These are phyloP conservation scores for Flammula alnicola DNA, from an alignment of 1,284 basidiomycete genomes.

Conservation along the genomic window DNA sequence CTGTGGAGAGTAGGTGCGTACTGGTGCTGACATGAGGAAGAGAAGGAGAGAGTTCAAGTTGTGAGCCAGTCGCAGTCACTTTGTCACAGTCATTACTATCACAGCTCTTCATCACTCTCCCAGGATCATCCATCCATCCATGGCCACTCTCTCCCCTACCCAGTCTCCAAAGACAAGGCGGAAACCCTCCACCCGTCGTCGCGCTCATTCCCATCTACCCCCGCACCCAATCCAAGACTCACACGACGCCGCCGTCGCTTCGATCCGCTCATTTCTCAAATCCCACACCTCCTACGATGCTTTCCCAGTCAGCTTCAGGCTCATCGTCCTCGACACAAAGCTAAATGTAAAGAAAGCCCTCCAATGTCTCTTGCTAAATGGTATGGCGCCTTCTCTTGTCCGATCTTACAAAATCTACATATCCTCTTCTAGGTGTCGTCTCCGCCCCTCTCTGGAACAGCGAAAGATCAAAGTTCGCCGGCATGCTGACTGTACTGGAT, in stretches of 20 bases:
- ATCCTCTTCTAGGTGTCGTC: slow-evolving; percentile 78
- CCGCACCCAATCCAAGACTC: slow-evolving; percentile 52
- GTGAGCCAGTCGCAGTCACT: slow-evolving; percentile 3
- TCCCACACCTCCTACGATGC: slow-evolving; percentile 92
- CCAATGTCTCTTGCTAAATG: slow-evolving; percentile 87
- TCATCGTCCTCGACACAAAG: slow-evolving; percentile 96
- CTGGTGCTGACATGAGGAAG: slow-evolving; percentile 28
- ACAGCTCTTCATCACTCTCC: slow-evolving; percentile 13
- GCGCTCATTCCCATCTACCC: slow-evolving; percentile 64
- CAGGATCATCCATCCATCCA: slow-evolving; percentile 11
- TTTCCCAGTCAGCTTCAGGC: slow-evolving; percentile 93
- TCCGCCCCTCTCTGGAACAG: slow-evolving; percentile 99
- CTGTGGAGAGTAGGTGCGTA: slow-evolving; percentile 10
- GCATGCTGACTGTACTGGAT: slow-evolving; percentile 96
- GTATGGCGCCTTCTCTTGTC: slow-evolving; percentile 43
- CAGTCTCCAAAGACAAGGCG: slow-evolving; percentile 39
- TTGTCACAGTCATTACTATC: slow-evolving; percentile 13
- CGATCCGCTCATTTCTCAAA: slow-evolving; percentile 85
- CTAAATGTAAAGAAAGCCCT: slow-evolving; percentile 93
- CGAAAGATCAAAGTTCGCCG: slow-evolving; percentile 86
- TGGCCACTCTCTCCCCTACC: slow-evolving; percentile 37
- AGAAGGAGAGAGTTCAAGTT: slow-evolving; percentile 19
- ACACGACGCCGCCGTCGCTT: slow-evolving; percentile 77
- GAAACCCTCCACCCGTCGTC: slow-evolving; percentile 47
- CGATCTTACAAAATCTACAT: slow-evolving; percentile 4